Evolutionary conservation across 148 eudicot species (phyloP).

Genomic region (Amaranthus cruentus): DNA sequence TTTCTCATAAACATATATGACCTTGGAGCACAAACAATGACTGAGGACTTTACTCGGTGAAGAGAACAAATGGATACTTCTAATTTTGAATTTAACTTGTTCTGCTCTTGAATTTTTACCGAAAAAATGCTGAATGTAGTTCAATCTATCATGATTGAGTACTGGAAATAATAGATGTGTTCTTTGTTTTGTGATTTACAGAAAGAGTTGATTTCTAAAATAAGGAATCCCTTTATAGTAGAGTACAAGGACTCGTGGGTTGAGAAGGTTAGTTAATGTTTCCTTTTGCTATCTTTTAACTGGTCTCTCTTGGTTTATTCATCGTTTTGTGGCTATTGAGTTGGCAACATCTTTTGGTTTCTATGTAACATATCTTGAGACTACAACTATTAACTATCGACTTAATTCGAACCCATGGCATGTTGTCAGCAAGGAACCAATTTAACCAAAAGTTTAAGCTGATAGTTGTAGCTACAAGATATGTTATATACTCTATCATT

Average conservation of each 20-base stretch:
- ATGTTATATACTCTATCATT: no score
- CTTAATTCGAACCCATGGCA: no score
- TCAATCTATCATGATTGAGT: background rate
- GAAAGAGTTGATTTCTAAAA: constrained; percentile 86
- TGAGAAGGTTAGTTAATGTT: constrained; percentile 62
- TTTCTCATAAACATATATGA: no score
- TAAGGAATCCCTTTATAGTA: constrained; percentile 70
- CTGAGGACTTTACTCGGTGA: background rate
- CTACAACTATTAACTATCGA: no score
- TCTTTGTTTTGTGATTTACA: constrained; percentile 30
- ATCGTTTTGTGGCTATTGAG: background rate
- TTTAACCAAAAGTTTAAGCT: no score
- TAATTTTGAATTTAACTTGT: background rate
- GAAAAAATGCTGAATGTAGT: background rate
- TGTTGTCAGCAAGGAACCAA: no score
- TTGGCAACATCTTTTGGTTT: no score
- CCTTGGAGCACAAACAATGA: background rate
- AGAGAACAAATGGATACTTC: background rate
- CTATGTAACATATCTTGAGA: no score
- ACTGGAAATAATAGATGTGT: background rate
- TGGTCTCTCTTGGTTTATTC: background rate
- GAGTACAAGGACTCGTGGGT: constrained; percentile 99
- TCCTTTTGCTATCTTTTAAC: background rate
- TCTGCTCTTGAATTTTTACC: background rate
- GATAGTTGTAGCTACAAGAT: no score